Conservation (phyloP, 2,329 filamentous ascomycete species). For the Penicillium nordicum region DNA sequence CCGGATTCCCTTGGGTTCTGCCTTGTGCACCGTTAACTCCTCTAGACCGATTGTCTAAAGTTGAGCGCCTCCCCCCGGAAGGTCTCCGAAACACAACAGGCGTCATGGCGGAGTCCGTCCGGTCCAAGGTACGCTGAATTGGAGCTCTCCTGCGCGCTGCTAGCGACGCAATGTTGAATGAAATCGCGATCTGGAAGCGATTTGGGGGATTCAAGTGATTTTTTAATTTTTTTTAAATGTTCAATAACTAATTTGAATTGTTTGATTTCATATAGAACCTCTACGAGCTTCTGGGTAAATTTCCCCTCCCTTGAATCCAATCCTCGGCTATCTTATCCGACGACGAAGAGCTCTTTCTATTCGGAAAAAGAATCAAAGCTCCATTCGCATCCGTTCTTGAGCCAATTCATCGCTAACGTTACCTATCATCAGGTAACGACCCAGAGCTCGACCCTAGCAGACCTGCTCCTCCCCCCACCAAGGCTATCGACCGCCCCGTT, state of each 20-base stretch:
- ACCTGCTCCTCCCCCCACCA: constrained; percentile 72
- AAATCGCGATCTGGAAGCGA: constrained; percentile 7
- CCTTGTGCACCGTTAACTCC: constrained; percentile 29
- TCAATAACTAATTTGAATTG: constrained; percentile 21
- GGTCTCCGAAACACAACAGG: constrained; percentile 46
- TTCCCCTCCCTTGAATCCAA: constrained; percentile 25
- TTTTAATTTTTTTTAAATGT: background rate
- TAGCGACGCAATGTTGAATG: background rate
- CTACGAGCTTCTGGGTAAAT: constrained; percentile 94
- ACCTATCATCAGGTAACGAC: constrained; percentile 59
- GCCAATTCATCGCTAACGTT: constrained; percentile 22
- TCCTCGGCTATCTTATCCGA: constrained; percentile 14
- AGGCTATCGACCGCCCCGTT: constrained; percentile 81
- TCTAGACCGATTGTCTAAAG: constrained; percentile 45
- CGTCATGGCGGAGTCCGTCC: constrained; percentile 51
- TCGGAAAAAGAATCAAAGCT: background rate
- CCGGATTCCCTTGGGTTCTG: constrained; percentile 34
- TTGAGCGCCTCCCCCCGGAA: constrained; percentile 48
- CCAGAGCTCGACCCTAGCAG: constrained; percentile 70
- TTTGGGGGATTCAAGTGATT: background rate
- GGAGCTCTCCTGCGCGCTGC: constrained; percentile 6
- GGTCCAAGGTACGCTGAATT: constrained; percentile 48
- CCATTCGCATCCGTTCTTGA: constrained; percentile 7
- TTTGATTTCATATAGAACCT: constrained; percentile 65
- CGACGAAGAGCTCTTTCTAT: background rate